Evolutionary conservation across 441 rosid species (phyloP).

Genomic region (Rhodomyrtus psidioides): DNA sequence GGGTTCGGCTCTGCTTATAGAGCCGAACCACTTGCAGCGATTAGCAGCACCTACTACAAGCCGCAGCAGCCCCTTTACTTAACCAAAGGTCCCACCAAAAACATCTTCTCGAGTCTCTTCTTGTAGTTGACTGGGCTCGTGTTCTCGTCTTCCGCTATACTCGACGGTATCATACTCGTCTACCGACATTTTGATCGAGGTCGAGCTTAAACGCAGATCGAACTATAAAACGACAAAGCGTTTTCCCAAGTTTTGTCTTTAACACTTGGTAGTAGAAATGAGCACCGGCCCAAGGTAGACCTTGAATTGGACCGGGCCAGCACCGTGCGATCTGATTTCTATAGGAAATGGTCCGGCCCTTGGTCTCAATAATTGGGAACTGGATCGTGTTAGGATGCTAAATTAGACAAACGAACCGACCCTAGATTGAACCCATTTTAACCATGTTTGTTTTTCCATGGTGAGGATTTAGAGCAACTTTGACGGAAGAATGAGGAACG

Average conservation of each 20-base stretch:
- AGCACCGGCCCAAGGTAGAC: background rate
- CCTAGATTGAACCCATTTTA: background rate
- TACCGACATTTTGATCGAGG: too few relatives aligned
- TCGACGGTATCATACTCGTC: too few relatives aligned
- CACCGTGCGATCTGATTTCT: background rate
- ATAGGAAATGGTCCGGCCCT: background rate
- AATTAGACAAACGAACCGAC: accelerated
- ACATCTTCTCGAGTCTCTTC: too few relatives aligned
- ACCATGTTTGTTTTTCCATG: accelerated
- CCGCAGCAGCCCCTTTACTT: too few relatives aligned
- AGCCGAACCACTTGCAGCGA: too few relatives aligned
- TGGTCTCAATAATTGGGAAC: background rate
- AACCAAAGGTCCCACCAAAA: too few relatives aligned
- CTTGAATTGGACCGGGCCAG: background rate
- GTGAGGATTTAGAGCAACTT: background rate
- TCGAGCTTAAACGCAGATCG: background rate
- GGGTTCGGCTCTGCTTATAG: too few relatives aligned
- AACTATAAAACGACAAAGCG: background rate
- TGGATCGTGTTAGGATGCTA: background rate
- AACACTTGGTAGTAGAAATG: background rate
- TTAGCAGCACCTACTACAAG: too few relatives aligned
- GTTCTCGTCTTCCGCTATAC: too few relatives aligned
- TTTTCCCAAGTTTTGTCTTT: background rate
- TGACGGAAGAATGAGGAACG: accelerated
- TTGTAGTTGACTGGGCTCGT: too few relatives aligned